phyloP scores from a whole-genome alignment of 345 rosid genomes.

The Eucalyptus decipiens region DNA sequence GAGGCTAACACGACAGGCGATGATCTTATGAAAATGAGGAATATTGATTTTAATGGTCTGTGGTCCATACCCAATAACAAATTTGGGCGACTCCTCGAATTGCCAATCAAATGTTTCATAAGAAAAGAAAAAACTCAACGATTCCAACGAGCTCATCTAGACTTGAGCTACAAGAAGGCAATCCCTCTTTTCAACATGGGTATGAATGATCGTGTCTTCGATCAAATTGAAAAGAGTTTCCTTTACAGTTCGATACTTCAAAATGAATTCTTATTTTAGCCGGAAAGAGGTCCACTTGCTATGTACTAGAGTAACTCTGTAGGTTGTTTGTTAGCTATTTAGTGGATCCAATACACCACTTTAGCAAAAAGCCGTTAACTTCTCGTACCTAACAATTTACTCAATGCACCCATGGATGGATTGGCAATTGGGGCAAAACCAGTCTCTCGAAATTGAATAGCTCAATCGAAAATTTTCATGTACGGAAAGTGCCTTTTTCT shows the following conservation, averaged over 20 bases:
- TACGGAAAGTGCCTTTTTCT: too few relatives aligned
- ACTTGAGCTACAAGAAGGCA: neutral
- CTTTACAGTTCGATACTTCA: too few relatives aligned
- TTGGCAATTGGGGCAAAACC: neutral
- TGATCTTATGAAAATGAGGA: accelerated
- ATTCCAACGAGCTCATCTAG: accelerated
- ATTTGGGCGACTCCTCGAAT: neutral
- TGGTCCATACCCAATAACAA: neutral
- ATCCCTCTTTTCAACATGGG: neutral
- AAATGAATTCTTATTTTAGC: neutral
- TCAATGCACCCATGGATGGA: neutral
- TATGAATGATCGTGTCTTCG: too few relatives aligned
- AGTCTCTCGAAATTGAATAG: neutral
- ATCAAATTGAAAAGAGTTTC: neutral
- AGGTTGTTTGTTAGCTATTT: neutral
- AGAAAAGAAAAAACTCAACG: neutral
- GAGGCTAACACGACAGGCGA: accelerated
- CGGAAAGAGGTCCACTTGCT: neutral
- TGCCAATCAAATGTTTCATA: neutral
- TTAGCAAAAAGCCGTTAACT: neutral
- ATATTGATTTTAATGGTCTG: neutral
- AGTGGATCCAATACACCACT: neutral
- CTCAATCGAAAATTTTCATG: too few relatives aligned
- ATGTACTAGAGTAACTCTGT: neutral
- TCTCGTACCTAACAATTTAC: neutral